A percentile compares a stretch with the other conserved stretches of the same genome.
Evolutionary conservation across 2,329 filamentous ascomycete species (phyloP).

Genomic region (Fusarium sp.): DNA sequence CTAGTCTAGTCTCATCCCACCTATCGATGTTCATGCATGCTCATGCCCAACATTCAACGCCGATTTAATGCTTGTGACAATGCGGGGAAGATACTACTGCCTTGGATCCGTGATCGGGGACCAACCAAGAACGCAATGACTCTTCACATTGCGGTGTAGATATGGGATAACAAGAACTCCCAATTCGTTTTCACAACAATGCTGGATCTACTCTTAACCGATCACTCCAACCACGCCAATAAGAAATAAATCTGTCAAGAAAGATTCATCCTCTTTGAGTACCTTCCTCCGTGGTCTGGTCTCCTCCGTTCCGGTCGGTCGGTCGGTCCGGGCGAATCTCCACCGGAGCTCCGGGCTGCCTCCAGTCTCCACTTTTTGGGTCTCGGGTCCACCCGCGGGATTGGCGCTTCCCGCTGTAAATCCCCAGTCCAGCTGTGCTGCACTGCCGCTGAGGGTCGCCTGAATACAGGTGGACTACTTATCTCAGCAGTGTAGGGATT

Average conservation of each 20-base stretch:
- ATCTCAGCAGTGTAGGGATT: constrained; percentile 43
- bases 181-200: constrained; percentile 20
- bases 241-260: neutral
- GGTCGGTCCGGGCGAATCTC: constrained; percentile 23
- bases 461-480: constrained; percentile 20
- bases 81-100: constrained; percentile 32
- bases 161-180: constrained; percentile 10
- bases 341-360: constrained; percentile 38
- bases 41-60: constrained; percentile 34
- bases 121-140: constrained; percentile 15
- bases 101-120: constrained; percentile 24
- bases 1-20: constrained; percentile 24
- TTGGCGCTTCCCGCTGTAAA: constrained; percentile 29
- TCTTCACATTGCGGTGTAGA: constrained; percentile 37
- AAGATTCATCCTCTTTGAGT: constrained; percentile 2
- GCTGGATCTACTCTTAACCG: constrained; percentile 21
- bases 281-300: constrained; percentile 24
- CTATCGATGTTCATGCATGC: constrained; percentile 6
- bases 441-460: constrained; percentile 37
- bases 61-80: constrained; percentile 27
- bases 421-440: constrained; percentile 22
- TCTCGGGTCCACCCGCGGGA: constrained; percentile 38
- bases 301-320: constrained; percentile 29
- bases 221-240: constrained; percentile 1
- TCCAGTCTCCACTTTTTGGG: constrained; percentile 21